These are phyloP conservation scores for Cercospora citrullina DNA, from an alignment of 2,329 filamentous ascomycete genomes.

Conservation along the genomic window DNA sequence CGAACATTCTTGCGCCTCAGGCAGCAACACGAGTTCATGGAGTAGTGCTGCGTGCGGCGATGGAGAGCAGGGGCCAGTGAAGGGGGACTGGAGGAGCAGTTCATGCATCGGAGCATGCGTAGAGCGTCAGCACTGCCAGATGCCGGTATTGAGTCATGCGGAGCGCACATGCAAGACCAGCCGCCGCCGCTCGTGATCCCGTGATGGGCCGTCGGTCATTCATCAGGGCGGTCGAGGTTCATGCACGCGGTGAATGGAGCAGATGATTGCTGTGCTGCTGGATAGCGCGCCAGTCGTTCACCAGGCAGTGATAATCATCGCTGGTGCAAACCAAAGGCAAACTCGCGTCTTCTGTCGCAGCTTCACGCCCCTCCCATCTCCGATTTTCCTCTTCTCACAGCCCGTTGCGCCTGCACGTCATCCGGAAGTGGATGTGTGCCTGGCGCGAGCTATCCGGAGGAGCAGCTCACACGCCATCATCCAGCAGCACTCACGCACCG, in stretches of 20 bases:
- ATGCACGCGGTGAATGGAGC: not conserved
- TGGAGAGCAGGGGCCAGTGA: not conserved
- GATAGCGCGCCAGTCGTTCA: too few relatives aligned
- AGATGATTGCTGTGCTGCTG: slow-evolving; percentile 7
- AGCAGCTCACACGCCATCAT: not conserved
- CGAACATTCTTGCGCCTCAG: not conserved
- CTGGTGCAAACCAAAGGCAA: not conserved
- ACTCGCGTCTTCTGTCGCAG: not conserved
- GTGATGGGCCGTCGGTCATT: slow-evolving; percentile 10
- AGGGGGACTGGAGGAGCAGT: not conserved
- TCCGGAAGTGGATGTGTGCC: slow-evolving; percentile 5
- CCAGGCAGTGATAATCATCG: not conserved
- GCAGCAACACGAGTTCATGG: not conserved
- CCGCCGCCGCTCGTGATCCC: not conserved
- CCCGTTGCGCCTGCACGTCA: slow-evolving; percentile 2
- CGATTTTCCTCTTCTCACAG: not conserved
- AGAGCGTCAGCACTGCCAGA: not conserved
- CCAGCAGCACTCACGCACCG: not conserved
- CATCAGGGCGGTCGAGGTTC: not conserved
- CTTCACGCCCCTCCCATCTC: not conserved
- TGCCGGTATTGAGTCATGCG: slow-evolving; percentile 1
- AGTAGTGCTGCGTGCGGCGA: not conserved
- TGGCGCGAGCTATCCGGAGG: too few relatives aligned
- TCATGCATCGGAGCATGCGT: not conserved
- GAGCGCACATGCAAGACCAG: slow-evolving; percentile 6